Conservation (phyloP, 202 grass and related monocot species). For the Alloteropsis angusta region DNA sequence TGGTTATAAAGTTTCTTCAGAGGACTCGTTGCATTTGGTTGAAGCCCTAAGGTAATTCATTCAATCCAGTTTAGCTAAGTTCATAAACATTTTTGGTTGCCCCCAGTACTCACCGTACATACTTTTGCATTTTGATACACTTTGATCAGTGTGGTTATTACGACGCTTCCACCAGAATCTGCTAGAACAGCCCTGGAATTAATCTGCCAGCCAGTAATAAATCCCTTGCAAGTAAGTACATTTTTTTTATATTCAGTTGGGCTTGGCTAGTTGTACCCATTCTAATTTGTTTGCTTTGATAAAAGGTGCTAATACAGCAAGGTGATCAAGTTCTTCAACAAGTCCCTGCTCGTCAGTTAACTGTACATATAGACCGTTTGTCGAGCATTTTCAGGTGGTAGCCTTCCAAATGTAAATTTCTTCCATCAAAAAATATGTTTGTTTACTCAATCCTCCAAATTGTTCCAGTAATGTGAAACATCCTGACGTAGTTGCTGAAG, state of each 20-base stretch:
- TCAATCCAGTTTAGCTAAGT: constrained; percentile 10
- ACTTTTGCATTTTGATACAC: constrained; percentile 12
- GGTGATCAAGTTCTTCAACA: constrained; percentile 62
- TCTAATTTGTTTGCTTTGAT: constrained; percentile 22
- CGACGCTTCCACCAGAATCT: constrained; percentile 65
- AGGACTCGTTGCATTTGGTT: constrained; percentile 94
- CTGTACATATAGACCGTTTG: constrained; percentile 79
- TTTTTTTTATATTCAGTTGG: constrained; percentile 6
- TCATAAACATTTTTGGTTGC: constrained; percentile 17
- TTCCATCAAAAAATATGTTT: not conserved
- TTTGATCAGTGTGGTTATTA: constrained; percentile 66
- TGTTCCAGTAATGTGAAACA: constrained; percentile 77
- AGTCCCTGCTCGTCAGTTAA: constrained; percentile 75
- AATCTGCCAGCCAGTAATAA: constrained; percentile 75
- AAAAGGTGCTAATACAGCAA: constrained; percentile 86
- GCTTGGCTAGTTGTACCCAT: not conserved
- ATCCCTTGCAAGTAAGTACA: constrained; percentile 62
- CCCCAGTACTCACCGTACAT: constrained; percentile 5
- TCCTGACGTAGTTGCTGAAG: constrained; percentile 89
- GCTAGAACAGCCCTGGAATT: constrained; percentile 82
- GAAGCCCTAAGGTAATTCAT: constrained; percentile 88
- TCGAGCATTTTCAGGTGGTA: constrained; percentile 92
- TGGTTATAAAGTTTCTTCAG: constrained; percentile 97
- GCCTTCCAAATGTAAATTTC: constrained; percentile 23
- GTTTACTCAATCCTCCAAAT: constrained; percentile 27